A percentile compares a stretch with the other conserved stretches of the same genome.
Conservation (phyloP, 1,284 basidiomycete genomes). For the Trichosporon faecale region DNA sequence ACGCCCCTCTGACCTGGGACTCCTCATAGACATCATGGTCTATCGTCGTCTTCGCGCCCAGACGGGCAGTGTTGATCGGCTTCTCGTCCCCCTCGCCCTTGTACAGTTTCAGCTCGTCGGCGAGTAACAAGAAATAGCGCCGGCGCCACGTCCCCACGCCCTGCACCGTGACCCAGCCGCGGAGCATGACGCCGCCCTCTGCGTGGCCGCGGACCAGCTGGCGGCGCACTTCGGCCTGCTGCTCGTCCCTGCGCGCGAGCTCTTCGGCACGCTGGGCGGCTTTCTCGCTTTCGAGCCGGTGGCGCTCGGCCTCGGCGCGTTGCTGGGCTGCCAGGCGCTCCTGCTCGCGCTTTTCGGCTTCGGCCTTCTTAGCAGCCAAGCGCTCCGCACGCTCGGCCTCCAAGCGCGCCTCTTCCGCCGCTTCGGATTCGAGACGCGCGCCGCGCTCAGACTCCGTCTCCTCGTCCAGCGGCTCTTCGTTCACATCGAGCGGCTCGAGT, state of each 20-base stretch:
- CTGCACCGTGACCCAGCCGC: constrained; percentile 48
- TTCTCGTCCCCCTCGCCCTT: constrained; percentile 24
- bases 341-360: constrained; percentile 16
- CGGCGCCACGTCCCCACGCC: constrained; percentile 42
- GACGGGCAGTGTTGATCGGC: constrained; percentile 9
- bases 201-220: constrained; percentile 19
- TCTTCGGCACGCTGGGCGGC: constrained; percentile 8
- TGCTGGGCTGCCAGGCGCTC: constrained; percentile 5
- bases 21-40: constrained; percentile 40
- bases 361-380: constrained; percentile 9
- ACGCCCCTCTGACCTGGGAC: constrained; percentile 45
- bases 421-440: constrained; percentile 2
- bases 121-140: constrained; percentile 41
- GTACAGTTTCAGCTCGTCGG: constrained; percentile 37
- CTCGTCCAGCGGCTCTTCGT: constrained; percentile 11
- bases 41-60: not conserved
- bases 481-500: not conserved
- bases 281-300: not conserved
- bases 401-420: not conserved
- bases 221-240: constrained; percentile 14
- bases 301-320: not conserved
- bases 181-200: constrained; percentile 42
- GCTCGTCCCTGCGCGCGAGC: constrained; percentile 11
- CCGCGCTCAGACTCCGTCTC: constrained; percentile 13
- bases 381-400: constrained; percentile 14